A percentile compares a stretch with the other conserved stretches of the same genome.
Evolutionary conservation across 345 rosid genomes (phyloP).

Genomic region (Brassica napus): Da-Ae NC_063444.1:2015001-2015500

Average conservation of each 20-base stretch:
- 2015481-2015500: not conserved
- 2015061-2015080: constrained; percentile 72
- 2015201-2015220: constrained; percentile 35
- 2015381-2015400: constrained; percentile 35
- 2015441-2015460: constrained; percentile 32
- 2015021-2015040: constrained; percentile 64
- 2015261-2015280: constrained; percentile 41
- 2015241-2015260: constrained; percentile 44
- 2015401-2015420: constrained; percentile 22
- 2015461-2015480: constrained; percentile 23
- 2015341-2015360: not conserved
- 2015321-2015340: not conserved
- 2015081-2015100: constrained; percentile 87
- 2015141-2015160: not conserved
- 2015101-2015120: constrained; percentile 46
- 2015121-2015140: not conserved
- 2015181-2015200: not conserved
- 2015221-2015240: constrained; percentile 46
- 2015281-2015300: constrained; percentile 29
- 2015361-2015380: constrained; percentile 15
- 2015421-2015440: constrained; percentile 19
- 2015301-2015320: constrained; percentile 32
- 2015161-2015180: not conserved
- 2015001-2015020: constrained; percentile 75
- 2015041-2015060: constrained; percentile 78